Evolutionary conservation across 83 land plant genomes (phyloP).

Genomic region (Diphasiastrum complanatum): DNA sequence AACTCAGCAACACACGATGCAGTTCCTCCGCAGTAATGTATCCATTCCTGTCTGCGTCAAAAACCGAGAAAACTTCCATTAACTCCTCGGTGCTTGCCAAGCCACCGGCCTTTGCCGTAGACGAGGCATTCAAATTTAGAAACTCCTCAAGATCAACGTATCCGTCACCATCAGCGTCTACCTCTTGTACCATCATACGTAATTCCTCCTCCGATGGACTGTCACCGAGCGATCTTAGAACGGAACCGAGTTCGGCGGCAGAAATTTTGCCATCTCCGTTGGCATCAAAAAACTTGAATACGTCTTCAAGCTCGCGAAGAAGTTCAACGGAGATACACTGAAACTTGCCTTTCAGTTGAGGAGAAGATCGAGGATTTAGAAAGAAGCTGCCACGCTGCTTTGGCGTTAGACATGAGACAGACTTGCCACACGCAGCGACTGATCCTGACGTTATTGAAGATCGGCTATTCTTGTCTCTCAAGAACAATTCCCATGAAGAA

Average conservation of each 20-base stretch:
- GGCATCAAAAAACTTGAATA: slow-evolving; percentile 35
- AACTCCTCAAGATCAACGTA: slow-evolving; percentile 47
- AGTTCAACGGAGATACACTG: slow-evolving; percentile 14
- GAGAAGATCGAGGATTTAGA: too few species aligned
- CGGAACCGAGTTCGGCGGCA: slow-evolving; percentile 33
- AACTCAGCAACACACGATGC: slow-evolving; percentile 23
- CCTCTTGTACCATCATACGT: slow-evolving; percentile 38
- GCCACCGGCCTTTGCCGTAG: slow-evolving; percentile 16
- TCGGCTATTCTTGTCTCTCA: too few species aligned
- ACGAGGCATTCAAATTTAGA: slow-evolving; percentile 11
- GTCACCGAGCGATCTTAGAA: slow-evolving; percentile 36
- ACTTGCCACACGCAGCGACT: too few species aligned
- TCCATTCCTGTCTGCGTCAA: slow-evolving; percentile 54
- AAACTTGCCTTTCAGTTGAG: too few species aligned
- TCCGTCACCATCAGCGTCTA: slow-evolving; percentile 49
- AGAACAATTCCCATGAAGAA: too few species aligned
- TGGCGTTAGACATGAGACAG: too few species aligned
- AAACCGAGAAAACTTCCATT: slow-evolving; percentile 41
- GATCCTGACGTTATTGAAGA: too few species aligned
- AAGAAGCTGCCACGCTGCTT: too few species aligned
- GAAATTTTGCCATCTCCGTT: slow-evolving; percentile 52
- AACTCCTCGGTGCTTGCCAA: slow-evolving; percentile 37
- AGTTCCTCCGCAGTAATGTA: slow-evolving; percentile 69
- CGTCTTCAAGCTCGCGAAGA: slow-evolving; percentile 27
- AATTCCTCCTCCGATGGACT: slow-evolving; percentile 47